Conservation (phyloP, 192 early-diverging fungal species). For the Gigaspora rosea region DNA sequence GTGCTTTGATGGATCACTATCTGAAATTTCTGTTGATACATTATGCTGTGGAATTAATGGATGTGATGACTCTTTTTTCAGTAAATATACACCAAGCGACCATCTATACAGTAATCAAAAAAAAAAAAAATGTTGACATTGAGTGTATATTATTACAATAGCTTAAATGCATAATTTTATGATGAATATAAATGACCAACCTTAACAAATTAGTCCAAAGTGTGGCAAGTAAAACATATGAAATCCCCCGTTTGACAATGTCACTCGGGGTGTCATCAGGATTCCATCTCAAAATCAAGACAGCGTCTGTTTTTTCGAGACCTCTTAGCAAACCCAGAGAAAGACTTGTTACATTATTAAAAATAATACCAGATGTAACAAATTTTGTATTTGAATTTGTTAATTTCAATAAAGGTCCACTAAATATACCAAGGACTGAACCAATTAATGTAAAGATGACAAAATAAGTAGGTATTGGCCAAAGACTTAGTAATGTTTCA, state of each 20-base stretch:
- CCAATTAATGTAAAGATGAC: constrained; percentile 2
- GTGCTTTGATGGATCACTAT: neutral
- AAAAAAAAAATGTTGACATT: neutral
- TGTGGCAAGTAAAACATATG: constrained; percentile 26
- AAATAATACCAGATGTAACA: constrained; percentile 31
- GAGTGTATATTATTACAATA: too few relatives aligned
- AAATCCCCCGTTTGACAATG: constrained; percentile 21
- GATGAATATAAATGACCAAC: neutral
- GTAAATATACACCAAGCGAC: neutral
- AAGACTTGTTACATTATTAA: constrained; percentile 33
- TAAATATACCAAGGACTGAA: neutral
- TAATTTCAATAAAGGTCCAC: constrained; percentile 30
- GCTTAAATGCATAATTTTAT: too few relatives aligned
- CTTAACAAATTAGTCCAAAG: constrained; percentile 29
- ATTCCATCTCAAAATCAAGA: constrained; percentile 16
- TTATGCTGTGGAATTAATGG: neutral
- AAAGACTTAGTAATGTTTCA: constrained; percentile 28
- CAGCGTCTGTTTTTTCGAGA: constrained; percentile 8
- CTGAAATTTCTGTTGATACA: neutral
- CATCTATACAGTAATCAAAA: neutral
- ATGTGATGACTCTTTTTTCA: neutral
- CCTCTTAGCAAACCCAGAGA: constrained; percentile 29
- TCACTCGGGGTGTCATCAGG: constrained; percentile 1
- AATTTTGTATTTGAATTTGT: constrained; percentile 17
- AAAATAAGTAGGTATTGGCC: constrained; percentile 31